Base-by-base conservation (phyloP, 345 rosid genomes). In the Populus simonii region DNA sequence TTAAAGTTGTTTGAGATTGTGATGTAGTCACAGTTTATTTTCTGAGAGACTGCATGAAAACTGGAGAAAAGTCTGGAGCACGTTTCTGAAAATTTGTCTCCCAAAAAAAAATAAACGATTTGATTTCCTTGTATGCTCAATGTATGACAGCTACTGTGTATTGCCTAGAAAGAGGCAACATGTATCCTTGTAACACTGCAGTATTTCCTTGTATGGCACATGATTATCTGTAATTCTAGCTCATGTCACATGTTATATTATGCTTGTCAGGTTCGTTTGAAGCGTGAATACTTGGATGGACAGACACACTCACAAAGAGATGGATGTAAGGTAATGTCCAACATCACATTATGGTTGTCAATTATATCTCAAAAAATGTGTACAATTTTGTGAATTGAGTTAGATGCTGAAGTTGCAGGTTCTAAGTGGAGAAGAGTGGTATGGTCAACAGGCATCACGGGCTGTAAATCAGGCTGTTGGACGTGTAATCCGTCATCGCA, bases 401-500 rank as follows among this genome's bases (percentile, higher is more conserved):
- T 79, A 82, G 83, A 77, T 47, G 41, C 75, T 81, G 79, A 84
- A 81, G 74, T 84, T 82, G 65, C 83, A 84, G 71, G 68, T 76
- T 84, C 84, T 96, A 72, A 88, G 85, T 76, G 97, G 99, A 78
- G 92, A 88, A 82, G 90, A 87, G 72, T 96, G 99, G 99, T 96
- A 93, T 73, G 85, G 78, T 85, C 97, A 91, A 81, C 98, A 92
- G 85, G 98, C 98, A 59, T 89, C 89, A 80, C 83, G 97, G 73
- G 99, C 98, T 81, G 98, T 93, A 73, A 96, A 96, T 86, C 98
- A 96, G 84, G 97, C 98, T 73, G 89, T 93, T 75, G 99, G 98
- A 74, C 97, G 97, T 79, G 98, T 96, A 68, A 96, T 96, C 79
- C 97, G 98, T 77, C 98, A 96, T 81, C 89, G 93, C 53, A 87